These are phyloP conservation scores for Paraurostyla sp. DNA, from an alignment of 73 alveolate species.

Conservation along the genomic window DNA sequence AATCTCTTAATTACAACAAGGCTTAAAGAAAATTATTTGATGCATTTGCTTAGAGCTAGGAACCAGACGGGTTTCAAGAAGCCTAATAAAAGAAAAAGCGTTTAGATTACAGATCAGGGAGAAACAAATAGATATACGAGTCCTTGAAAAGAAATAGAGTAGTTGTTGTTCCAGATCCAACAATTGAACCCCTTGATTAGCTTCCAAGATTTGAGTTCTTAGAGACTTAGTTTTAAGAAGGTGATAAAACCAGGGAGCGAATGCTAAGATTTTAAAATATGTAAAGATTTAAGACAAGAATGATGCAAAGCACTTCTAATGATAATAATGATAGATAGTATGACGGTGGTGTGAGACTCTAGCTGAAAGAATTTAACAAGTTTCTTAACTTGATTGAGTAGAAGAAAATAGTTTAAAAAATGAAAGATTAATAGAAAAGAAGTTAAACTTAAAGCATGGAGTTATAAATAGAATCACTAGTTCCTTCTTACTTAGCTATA, in stretches of 20 bases:
- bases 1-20: no score
- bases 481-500: constrained; percentile 36
- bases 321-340: no score
- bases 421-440: background rate
- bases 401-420: background rate
- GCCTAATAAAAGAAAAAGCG: no score
- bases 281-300: constrained; percentile 23
- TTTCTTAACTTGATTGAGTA: background rate
- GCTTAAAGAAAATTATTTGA: no score
- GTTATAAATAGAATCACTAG: constrained; percentile 50
- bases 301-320: background rate
- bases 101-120: background rate
- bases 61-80: no score
- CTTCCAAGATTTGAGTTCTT: constrained; percentile 16
- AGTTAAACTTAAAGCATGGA: background rate
- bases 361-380: constrained; percentile 1
- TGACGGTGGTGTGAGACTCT: no score
- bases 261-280: background rate
- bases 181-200: constrained; percentile 3
- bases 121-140: constrained; percentile 15
- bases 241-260: background rate
- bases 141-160: background rate
- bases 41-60: no score
- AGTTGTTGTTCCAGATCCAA: constrained; percentile 3
- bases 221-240: constrained; percentile 5